Evolutionary conservation across 73 alveolate genomes (phyloP).

Genomic region (Uronychia binucleata): DNA sequence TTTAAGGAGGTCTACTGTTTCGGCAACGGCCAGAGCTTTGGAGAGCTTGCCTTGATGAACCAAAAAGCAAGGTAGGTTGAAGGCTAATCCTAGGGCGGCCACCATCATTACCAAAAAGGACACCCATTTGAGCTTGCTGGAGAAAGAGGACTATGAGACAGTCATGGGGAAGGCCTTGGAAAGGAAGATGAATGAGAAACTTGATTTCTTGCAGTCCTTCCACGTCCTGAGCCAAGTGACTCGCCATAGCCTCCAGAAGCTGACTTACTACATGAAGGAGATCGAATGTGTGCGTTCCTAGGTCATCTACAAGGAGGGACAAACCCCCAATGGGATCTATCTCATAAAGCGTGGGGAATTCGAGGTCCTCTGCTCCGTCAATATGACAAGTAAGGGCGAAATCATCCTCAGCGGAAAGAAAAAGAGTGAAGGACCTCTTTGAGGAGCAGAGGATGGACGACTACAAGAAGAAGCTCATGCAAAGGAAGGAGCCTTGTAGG

Average conservation of each 20-base stretch:
- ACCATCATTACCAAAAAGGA: conserved; percentile 39
- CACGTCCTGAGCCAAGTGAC: conserved; percentile 54
- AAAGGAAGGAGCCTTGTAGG: conserved; percentile 5
- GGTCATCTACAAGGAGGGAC: conserved; percentile 64
- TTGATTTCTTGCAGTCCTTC: conserved; percentile 47
- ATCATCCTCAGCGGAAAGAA: background rate
- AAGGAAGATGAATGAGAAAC: conserved; percentile 35
- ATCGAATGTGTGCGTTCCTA: conserved; percentile 33
- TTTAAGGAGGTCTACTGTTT: background rate
- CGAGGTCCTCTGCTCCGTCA: conserved; percentile 20
- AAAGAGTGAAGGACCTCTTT: background rate
- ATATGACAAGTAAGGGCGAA: background rate
- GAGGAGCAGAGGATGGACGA: background rate
- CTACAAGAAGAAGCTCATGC: background rate
- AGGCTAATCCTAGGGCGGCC: conserved; percentile 46
- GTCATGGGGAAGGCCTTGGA: conserved; percentile 36
- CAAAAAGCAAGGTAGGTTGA: background rate
- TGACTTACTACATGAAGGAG: conserved; percentile 37
- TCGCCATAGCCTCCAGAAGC: conserved; percentile 31
- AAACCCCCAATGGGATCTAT: conserved; percentile 32
- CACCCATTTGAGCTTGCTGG: conserved; percentile 51
- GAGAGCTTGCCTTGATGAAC: conserved; percentile 61
- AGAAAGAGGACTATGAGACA: conserved; percentile 44
- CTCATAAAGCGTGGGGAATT: conserved; percentile 67
- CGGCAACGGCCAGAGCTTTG: conserved; percentile 54